phyloP scores from a whole-genome alignment of 805 yeast genomes.

The Helenozyma baotianmanensis region DNA sequence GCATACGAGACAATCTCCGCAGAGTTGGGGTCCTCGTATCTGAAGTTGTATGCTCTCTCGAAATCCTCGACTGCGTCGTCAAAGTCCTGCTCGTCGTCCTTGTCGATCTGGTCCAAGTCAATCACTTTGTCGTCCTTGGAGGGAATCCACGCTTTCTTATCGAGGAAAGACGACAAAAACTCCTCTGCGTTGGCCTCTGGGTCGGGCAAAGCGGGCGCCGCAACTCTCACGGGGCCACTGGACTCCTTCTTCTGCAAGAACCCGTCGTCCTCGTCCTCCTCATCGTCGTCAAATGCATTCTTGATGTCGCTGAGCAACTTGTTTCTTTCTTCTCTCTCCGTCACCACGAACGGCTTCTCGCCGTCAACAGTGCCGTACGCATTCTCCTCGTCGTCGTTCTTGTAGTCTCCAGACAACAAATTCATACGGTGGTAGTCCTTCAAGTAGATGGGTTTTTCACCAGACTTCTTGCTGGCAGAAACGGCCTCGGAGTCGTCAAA shows the following conservation, averaged over 20 bases:
- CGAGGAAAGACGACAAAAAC: slow-evolving; percentile 70
- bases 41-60: slow-evolving; percentile 89
- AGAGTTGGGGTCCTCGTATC: slow-evolving; percentile 88
- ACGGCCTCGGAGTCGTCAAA: slow-evolving; percentile 61
- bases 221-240: slow-evolving; percentile 21
- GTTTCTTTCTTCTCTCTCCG: slow-evolving; percentile 69
- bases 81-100: slow-evolving; percentile 74
- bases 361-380: slow-evolving; percentile 43
- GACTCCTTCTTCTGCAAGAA: slow-evolving; percentile 56
- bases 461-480: slow-evolving; percentile 10
- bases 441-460: slow-evolving; percentile 70
- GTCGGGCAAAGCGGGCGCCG: slow-evolving; percentile 49
- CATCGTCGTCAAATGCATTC: slow-evolving; percentile 48
- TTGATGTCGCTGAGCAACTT: slow-evolving; percentile 76
- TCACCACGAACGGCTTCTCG: slow-evolving; percentile 67
- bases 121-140: slow-evolving; percentile 55
- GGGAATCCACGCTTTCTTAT: slow-evolving; percentile 87
- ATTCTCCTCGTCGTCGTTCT: slow-evolving; percentile 45
- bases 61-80: slow-evolving; percentile 89
- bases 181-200: slow-evolving; percentile 51
- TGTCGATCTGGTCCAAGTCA: slow-evolving; percentile 45
- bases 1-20: slow-evolving; percentile 93
- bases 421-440: slow-evolving; percentile 91
- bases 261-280: slow-evolving; percentile 40
- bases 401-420: slow-evolving; percentile 61